Percentiles rank a stretch among this genome's conserved stretches.
These are phyloP conservation scores for Coemansia sp. DNA, from an alignment of 192 early-diverging fungal species.

Conservation along the genomic window DNA sequence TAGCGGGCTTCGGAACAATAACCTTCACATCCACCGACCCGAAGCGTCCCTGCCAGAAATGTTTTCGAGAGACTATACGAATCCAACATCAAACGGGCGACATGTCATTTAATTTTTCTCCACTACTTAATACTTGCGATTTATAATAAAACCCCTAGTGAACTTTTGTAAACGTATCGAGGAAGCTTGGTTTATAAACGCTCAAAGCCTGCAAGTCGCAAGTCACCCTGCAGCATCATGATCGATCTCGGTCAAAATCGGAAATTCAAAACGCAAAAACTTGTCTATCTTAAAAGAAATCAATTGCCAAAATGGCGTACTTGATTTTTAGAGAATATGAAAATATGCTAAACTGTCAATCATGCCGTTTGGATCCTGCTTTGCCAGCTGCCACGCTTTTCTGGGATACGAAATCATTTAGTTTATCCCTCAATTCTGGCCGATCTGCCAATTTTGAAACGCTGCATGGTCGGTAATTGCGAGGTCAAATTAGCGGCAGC, in stretches of 20 bases:
- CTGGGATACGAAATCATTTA: too few species aligned
- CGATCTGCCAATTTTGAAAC: neutral
- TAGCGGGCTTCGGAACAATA: slow-evolving; percentile 18
- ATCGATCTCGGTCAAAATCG: neutral
- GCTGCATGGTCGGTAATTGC: neutral
- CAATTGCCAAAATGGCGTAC: neutral
- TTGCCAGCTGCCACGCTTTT: neutral
- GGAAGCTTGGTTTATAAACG: neutral
- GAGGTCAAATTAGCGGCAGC: neutral
- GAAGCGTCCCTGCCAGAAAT: slow-evolving; percentile 14
- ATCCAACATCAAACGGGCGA: slow-evolving; percentile 7
- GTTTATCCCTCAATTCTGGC: too few species aligned
- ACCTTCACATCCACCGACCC: slow-evolving; percentile 37
- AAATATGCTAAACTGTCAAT: neutral
- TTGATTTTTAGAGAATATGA: neutral
- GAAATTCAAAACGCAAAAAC: neutral
- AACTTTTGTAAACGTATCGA: too few species aligned
- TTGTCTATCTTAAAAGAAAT: neutral
- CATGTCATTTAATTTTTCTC: slow-evolving; percentile 8
- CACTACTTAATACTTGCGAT: neutral
- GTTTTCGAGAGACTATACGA: slow-evolving; percentile 6
- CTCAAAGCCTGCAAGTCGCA: neutral
- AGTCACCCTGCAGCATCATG: neutral
- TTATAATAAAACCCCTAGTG: too few species aligned
- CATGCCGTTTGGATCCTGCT: neutral